These are phyloP conservation scores for Calycina herbarum DNA, from an alignment of 2,329 filamentous ascomycete genomes.

Conservation along the genomic window DNA sequence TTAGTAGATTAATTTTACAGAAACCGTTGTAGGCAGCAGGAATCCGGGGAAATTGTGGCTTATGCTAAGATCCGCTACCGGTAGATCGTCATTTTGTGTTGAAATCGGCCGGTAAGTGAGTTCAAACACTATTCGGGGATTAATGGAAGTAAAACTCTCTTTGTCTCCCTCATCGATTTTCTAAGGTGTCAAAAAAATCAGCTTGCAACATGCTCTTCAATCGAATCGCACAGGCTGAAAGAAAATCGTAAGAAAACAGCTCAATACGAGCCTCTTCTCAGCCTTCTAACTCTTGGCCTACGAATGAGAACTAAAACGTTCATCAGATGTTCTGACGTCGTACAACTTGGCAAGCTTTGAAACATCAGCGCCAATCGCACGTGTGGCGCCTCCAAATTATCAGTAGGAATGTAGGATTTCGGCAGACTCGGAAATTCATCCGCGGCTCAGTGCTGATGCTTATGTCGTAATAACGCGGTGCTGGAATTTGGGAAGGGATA, in stretches of 20 bases:
- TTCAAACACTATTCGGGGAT: background rate
- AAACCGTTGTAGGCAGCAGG: background rate
- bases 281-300: background rate
- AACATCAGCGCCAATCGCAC: constrained; percentile 2
- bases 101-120: background rate
- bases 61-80: background rate
- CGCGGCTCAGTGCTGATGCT: background rate
- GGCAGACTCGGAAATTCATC: background rate
- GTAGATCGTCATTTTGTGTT: background rate
- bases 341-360: background rate
- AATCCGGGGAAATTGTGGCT: constrained; percentile 1
- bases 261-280: constrained; percentile 1
- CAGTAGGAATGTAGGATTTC: background rate
- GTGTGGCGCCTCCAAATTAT: background rate
- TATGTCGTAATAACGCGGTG: background rate
- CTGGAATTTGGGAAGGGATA: background rate
- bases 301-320: background rate
- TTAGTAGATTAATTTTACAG: constrained; percentile 1
- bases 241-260: background rate
- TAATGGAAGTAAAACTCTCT: background rate
- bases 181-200: background rate
- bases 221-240: background rate
- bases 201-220: background rate
- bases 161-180: background rate
- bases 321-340: background rate